Evolutionary conservation across 2,329 filamentous ascomycete species (phyloP), one percentile per base, ranked within the genome.

Genomic region (Fusarium fracticaudum): DNA sequence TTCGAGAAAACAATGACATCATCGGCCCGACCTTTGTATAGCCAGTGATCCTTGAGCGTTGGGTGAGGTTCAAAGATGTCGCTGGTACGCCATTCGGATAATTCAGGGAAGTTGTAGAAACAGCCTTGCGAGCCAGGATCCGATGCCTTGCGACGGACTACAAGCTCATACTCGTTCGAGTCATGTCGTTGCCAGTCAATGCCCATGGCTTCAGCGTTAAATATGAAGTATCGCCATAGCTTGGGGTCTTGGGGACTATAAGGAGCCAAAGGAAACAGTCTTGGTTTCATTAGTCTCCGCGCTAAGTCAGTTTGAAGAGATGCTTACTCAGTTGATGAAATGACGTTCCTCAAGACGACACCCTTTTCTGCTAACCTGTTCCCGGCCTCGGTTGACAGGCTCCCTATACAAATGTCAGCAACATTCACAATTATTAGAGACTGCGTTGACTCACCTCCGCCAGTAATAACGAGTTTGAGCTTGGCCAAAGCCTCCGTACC

Each of bases 371-470:
- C 20, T 2, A 69, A 5, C 8, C 13, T 18, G 2, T 69, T 29
- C 3, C 66, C 66, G 1, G 45, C 64, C 2, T 37, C 14, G 4
- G 66, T 40, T 1, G 64, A 64, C 1, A 69, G 3, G 1, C 35
- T 43, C 1, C 66, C 66, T 68, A 12, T 29, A 35, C 2, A 0
- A 3, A 5, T 5, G 5, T 3, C 12, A 67, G 11, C 12, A 18
- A 10, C 4, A n/a, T 0, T 1, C 10, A 1, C 1, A 2, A 1
- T 3, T 7, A 2, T 1, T 0, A 14, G 2, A 18, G 5, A 5
- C 0, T 3, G 0, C 3, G 0, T 0, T 20, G 0, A 54, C 47
- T 54, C 3, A 54, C 64, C 65, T 10, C 66, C 66, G 0, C 37
- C 64, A n/a, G 62, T 69, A 5, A 31, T 20, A 5, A 69, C 3